These are phyloP conservation scores for Candida caryicola DNA, from an alignment of 805 yeast genomes.

Conservation along the genomic window DNA sequence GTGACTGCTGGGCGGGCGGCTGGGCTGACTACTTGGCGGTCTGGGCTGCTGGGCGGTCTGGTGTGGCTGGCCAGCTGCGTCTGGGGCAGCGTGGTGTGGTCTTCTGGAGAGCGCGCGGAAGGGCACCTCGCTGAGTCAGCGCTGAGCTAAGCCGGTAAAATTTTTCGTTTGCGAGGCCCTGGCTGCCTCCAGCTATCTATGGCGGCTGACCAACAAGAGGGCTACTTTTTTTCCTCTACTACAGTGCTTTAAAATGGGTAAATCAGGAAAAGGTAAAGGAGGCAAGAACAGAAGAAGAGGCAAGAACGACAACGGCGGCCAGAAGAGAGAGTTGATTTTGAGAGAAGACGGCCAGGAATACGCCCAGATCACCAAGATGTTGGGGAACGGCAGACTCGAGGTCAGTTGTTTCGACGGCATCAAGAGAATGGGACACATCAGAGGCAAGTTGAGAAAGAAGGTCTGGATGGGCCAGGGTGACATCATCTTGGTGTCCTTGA, in stretches of 20 bases:
- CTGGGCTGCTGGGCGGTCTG: too few species aligned
- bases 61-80: too few species aligned
- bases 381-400: slow-evolving; percentile 96
- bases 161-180: too few species aligned
- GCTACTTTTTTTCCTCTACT: not conserved
- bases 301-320: slow-evolving; percentile 86
- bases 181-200: not conserved
- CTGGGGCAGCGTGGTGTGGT: too few species aligned
- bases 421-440: slow-evolving; percentile 93
- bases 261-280: slow-evolving; percentile 75
- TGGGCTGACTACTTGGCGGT: too few species aligned
- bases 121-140: too few species aligned
- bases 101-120: too few species aligned
- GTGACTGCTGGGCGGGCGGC: too few species aligned
- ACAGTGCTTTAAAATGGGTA: slow-evolving; percentile 52
- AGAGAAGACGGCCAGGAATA: slow-evolving; percentile 98
- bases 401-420: slow-evolving; percentile 93
- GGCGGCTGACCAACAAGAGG: not conserved
- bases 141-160: too few species aligned
- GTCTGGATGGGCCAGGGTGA: slow-evolving; percentile 99
- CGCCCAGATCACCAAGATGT: slow-evolving; percentile 97
- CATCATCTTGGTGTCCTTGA: slow-evolving; percentile 87
- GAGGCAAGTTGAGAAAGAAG: slow-evolving; percentile 99
- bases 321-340: slow-evolving; percentile 89
- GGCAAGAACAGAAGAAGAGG: slow-evolving; percentile 98